Base-by-base conservation (phyloP, 2,329 filamentous ascomycete species). In the Chaetomiaceae sp. region DNA sequence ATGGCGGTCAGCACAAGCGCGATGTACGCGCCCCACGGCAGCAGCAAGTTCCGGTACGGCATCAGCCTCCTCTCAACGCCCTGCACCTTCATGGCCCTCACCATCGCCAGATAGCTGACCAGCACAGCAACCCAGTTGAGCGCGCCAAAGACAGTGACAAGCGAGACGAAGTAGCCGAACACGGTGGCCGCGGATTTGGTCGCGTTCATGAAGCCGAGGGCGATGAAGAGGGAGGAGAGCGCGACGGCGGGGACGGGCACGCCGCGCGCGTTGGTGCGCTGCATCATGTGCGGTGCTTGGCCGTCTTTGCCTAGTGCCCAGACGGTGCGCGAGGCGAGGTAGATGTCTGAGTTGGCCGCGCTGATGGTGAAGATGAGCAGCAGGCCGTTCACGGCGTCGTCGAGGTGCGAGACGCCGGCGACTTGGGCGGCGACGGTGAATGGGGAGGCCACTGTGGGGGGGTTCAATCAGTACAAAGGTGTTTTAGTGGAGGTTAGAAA, bases 291-390 rank as follows among this genome's bases (percentile, higher is more conserved):
- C 0, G 70, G 70, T 0, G 72, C 72, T 35, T 73, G 71, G 6
- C 67, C 61, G 35, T 73, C 69, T 42, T 67, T 65, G 12, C 69
- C 67, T 0, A 73, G 60, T 1, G 66, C 67, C 58, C 67, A 73
- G 8, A 71, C 59, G 2, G 67, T 68, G 17, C 73, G 65, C 4
- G 71, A 70, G 0, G 67, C 70, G 23, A 68, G 66, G 59, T 74
- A 74, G 56, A 81, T 75, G 62, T 82, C 82, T 31, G 76, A 80
- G 66, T 83, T 82, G 2, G 79, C 79, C 4, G 80, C 80, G 35
- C 74, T 79, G 54, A 83, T 75, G 5, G 78, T 78, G 35, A 79
- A 77, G 9, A 74, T 75, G 27, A 83, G 71, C n/a, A 84, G 70
- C 60, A 82, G 68, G 2, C 76, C 79, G 61, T 83, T 83, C 63